These are phyloP conservation scores for Drechslerella coelobrocha DNA, from an alignment of 2,329 filamentous ascomycete species.

Conservation along the genomic window DNA sequence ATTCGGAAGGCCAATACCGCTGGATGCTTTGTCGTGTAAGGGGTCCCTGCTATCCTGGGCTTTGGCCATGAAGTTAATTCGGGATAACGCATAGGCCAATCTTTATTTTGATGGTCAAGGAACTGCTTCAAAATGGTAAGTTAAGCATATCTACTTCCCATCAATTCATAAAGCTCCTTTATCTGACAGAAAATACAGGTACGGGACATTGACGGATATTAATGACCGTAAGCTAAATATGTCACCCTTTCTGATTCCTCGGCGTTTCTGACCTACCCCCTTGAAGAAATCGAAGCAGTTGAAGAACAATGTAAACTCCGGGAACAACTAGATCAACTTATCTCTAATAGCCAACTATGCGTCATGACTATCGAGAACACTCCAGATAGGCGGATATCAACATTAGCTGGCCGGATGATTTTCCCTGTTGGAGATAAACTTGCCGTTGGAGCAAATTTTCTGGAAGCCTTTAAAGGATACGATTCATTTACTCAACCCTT, in stretches of 20 bases:
- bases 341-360: conserved; percentile 38
- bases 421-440: conserved; percentile 44
- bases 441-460: conserved; percentile 36
- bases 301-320: conserved; percentile 35
- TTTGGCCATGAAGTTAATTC: no score
- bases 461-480: conserved; percentile 40
- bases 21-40: conserved; percentile 76
- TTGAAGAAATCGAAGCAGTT: conserved; percentile 42
- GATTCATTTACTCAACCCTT: conserved; percentile 38
- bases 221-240: conserved; percentile 40
- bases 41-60: neutral
- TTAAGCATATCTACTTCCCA: neutral
- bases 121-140: conserved; percentile 31
- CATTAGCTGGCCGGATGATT: conserved; percentile 38
- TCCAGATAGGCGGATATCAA: conserved; percentile 37
- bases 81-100: conserved; percentile 27
- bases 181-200: conserved; percentile 24
- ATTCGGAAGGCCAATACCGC: conserved; percentile 72
- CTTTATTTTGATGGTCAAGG: conserved; percentile 27
- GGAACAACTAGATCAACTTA: conserved; percentile 33
- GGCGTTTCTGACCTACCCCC: neutral
- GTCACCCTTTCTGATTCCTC: neutral
- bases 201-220: conserved; percentile 43
- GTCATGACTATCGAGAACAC: conserved; percentile 49
- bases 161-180: neutral